These are phyloP conservation scores for Helotiales sp. DNA, from an alignment of 2,329 filamentous ascomycete species.

Conservation along the genomic window DNA sequence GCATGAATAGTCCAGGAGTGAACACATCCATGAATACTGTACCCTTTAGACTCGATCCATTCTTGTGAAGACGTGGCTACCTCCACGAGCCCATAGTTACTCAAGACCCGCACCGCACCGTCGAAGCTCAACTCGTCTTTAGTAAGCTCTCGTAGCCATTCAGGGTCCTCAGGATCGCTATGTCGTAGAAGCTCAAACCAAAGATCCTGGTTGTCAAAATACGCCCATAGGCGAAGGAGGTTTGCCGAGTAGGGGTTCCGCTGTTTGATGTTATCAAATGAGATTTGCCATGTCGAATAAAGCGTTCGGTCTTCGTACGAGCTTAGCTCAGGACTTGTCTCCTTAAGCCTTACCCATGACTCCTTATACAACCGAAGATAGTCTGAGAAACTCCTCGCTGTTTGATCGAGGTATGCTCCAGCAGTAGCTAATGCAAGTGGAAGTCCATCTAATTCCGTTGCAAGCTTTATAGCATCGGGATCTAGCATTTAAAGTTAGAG, in stretches of 20 bases:
- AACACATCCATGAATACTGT: conserved; percentile 14
- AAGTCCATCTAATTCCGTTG: conserved; percentile 8
- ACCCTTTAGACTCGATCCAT: conserved; percentile 6
- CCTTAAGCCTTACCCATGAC: conserved; percentile 8
- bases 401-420: conserved; percentile 15
- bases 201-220: conserved; percentile 14
- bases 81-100: conserved; percentile 8
- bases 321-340: conserved; percentile 6
- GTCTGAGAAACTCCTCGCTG: conserved; percentile 3
- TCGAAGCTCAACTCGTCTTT: conserved; percentile 14
- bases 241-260: conserved; percentile 3
- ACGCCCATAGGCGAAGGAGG: conserved; percentile 9
- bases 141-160: conserved; percentile 8
- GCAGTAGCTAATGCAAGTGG: conserved; percentile 13
- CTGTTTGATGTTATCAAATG: conserved; percentile 7
- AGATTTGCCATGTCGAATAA: conserved; percentile 15
- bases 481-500: conserved; percentile 5
- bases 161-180: not conserved
- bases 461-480: conserved; percentile 13
- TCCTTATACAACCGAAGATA: conserved; percentile 11
- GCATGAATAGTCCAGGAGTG: conserved; percentile 10
- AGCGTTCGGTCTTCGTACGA: conserved; percentile 15
- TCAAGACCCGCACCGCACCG: conserved; percentile 3
- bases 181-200: conserved; percentile 14
- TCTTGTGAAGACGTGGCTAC: conserved; percentile 2